phyloP scores from a whole-genome alignment of 257 asterid genomes.

The Forsythia suspensa region DNA sequence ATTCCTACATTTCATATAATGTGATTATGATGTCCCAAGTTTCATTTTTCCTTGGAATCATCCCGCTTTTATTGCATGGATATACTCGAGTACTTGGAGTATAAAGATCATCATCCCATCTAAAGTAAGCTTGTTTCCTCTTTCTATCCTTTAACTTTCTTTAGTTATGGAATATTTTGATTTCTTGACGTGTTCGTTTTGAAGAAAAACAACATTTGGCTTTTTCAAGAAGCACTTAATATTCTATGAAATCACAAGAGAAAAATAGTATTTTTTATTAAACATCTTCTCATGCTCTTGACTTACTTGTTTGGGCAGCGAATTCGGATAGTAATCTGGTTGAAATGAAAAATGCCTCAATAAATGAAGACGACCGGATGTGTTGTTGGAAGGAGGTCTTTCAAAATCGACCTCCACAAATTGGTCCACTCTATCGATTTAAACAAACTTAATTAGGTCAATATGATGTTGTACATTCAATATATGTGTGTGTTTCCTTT shows the following conservation, averaged over 20 bases:
- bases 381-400: conserved; percentile 85
- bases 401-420: conserved; percentile 66
- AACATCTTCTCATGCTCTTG: conserved; percentile 18
- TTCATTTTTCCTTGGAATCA: conserved; percentile 77
- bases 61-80: conserved; percentile 48
- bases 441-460: conserved; percentile 63
- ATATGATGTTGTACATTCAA: conserved; percentile 13
- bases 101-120: conserved; percentile 18
- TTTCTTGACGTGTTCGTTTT: background rate
- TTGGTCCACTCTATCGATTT: conserved; percentile 17
- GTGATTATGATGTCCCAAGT: conserved; percentile 48
- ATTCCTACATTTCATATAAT: background rate
- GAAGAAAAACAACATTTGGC: background rate
- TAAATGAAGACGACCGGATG: conserved; percentile 78
- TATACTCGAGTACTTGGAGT: conserved; percentile 72
- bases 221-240: background rate
- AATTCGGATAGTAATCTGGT: conserved; percentile 79
- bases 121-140: conserved; percentile 50
- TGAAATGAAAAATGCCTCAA: conserved; percentile 54
- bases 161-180: background rate
- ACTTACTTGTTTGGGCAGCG: conserved; percentile 35
- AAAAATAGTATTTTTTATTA: background rate
- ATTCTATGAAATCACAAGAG: background rate
- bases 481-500: conserved; percentile 11
- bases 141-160: conserved; percentile 2